Base-by-base conservation (phyloP, 805 yeast species). In the Pichia insulana region DNA sequence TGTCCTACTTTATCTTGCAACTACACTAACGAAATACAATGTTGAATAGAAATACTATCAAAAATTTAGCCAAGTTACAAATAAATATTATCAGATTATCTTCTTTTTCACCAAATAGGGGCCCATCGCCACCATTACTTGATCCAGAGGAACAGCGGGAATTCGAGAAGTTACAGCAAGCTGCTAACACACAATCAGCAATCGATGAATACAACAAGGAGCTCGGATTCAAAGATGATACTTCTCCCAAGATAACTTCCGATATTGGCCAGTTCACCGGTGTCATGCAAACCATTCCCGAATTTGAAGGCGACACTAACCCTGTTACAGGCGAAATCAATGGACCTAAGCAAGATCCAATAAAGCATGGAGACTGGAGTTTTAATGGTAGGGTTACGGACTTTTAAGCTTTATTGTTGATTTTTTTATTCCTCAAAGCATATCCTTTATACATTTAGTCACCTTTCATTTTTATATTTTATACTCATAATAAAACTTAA, bases 261-360 rank as follows among this genome's bases (percentile, higher is more conserved):
- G 84, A 80, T 52, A 72, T 82, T 37, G 83, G 84, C 7, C 65
- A 69, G 4, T 74, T 80, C 52, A 78, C 82, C 2, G 84, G 76
- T 43, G 76, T 70, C 50, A 71, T 83, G 59, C 78, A 82, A 60
- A 80, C 88, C 3, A 80, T 88, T 42, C 95, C 96, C 2, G 98
- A 92, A 56, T 92, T 92, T 58, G 96, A 89, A 62, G 98, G 98
- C 1, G 89, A 88, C 48, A 78, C 72, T 15, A 92, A 92, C 58
- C 98, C 98, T 0, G 73, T 69, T 44, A 92, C 98, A 1, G 98
- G 98, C 3, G 98, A 92, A 63, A 70, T 82, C 18, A 96, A 96
- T 37, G 98, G 98, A 0, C 98, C 98, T 20, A 92, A 92, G 57
- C 97, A 92, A 61, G 97, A 92, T 57, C 98, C 98, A 0, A 70